These are phyloP conservation scores for Stemphylium lycopersici DNA, from an alignment of 2,329 filamentous ascomycete species.

Conservation along the genomic window DNA sequence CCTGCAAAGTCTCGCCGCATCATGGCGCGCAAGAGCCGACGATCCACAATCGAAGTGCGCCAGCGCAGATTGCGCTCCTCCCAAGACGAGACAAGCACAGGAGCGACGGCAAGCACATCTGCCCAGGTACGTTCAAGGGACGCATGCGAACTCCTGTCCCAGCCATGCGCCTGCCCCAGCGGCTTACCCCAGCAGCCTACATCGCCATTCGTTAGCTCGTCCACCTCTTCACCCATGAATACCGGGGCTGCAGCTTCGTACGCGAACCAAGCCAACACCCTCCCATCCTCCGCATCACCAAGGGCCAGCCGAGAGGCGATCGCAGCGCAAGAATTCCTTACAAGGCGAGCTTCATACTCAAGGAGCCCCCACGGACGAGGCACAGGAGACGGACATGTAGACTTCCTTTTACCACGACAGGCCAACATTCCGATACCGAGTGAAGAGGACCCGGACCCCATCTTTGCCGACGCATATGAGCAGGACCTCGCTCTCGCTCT, in stretches of 20 bases:
- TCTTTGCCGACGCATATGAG: conserved; percentile 1
- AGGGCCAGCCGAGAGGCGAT: background rate
- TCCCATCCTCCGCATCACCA: background rate
- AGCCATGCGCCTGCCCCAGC: background rate
- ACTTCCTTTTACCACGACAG: conserved; percentile 9
- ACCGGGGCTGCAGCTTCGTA: background rate
- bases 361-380: background rate
- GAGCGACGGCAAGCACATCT: background rate
- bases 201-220: conserved; percentile 5
- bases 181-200: conserved; percentile 14
- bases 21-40: conserved; percentile 8
- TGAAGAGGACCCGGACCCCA: background rate
- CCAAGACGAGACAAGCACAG: background rate
- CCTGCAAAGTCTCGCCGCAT: background rate
- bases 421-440: conserved; percentile 1
- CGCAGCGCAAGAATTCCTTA: background rate
- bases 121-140: background rate
- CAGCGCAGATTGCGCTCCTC: conserved; percentile 7
- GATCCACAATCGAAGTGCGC: background rate
- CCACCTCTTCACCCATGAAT: conserved; percentile 3
- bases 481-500: conserved; percentile 17
- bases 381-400: conserved; percentile 6
- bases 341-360: background rate
- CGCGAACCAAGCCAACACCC: background rate
- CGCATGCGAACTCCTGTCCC: background rate